Percentiles rank a stretch among this genome's conserved stretches.
These are phyloP conservation scores for Saccharomycopsis vini DNA, from an alignment of 805 yeast species.

Conservation along the genomic window DNA sequence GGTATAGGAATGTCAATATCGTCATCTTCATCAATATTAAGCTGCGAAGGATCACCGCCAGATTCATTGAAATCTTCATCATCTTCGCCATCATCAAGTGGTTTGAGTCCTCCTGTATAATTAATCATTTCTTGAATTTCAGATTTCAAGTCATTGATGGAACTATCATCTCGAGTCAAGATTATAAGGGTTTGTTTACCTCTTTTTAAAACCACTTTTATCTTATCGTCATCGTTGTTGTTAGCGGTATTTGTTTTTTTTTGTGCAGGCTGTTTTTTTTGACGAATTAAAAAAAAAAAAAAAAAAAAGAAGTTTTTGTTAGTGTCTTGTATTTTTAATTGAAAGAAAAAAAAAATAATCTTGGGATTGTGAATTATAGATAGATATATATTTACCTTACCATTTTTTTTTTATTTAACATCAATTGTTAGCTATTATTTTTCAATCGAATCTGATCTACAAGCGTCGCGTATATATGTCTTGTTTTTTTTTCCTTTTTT, in stretches of 20 bases:
- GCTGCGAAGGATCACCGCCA: too few species aligned
- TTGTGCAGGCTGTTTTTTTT: background rate
- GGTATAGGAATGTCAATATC: conserved; percentile 15
- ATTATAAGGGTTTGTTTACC: conserved; percentile 16
- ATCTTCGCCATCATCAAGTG: conserved; percentile 15
- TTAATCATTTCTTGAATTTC: conserved; percentile 16
- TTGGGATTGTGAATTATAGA: too few species aligned
- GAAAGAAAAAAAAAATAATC: too few species aligned
- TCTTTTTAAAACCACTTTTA: conserved; percentile 5
- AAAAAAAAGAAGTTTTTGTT: too few species aligned
- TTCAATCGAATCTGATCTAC: too few species aligned
- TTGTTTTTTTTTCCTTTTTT: too few species aligned
- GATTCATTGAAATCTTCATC: conserved; percentile 9
- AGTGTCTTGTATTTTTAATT: too few species aligned
- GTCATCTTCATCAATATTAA: background rate
- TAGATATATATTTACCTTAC: too few species aligned
- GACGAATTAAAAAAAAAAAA: background rate
- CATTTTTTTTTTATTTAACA: too few species aligned
- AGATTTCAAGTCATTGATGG: conserved; percentile 8
- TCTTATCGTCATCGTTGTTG: background rate
- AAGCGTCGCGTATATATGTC: too few species aligned
- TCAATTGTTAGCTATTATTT: too few species aligned
- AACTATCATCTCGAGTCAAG: background rate
- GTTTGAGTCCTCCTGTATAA: conserved; percentile 15
- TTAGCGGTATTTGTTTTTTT: background rate